Base-by-base conservation (phyloP, 2,329 filamentous ascomycete genomes). In the Penicillium glabrum region DNA sequence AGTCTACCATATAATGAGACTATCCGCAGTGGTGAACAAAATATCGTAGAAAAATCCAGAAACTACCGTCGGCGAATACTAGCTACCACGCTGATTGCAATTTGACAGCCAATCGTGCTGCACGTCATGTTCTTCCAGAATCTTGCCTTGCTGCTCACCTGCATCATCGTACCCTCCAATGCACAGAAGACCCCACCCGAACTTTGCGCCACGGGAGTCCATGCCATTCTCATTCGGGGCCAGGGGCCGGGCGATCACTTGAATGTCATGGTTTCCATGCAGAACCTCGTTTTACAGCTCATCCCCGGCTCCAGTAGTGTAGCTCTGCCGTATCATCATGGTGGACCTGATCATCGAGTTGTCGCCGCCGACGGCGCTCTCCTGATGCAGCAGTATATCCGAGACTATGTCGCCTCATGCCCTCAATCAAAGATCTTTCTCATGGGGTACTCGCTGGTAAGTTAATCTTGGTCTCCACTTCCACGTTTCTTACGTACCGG, bases 311-410 rank as follows among this genome's bases (percentile, higher is more conserved):
- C 64, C 4, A 67, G 54, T 14, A 61, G 59, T 23, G 51, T 65
- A 1, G 65, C 58, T 24, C 47, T 67, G 39, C 65, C 65, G 8
- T 67, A 63, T 24, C 46, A 64, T 24, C 64, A 67, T 39, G 56
- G 57, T 4, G 23, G 50, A n/a, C 39, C 44, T 21, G 58, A 57
- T 41, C 64, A 67, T 39, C 44, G 60, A 3, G n/a, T 51, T 8
- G 60, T 60, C 3, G 64, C 59, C 31, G 56, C 54, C 6, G 49
- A 63, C 3, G 62, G 62, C 9, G 53, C 57, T 1, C 31, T 56
- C 11, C 23, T 67, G n/a, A 65, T 67, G 58, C 65, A 67, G 49
- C 35, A 64, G 39, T 67, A 61, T 19, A 59, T 67, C 24, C 49
- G 54, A 35, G 50, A 64, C 16, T 66, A 67, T 46, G 58, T 51